phyloP scores from a whole-genome alignment of 31 red algal species.

The Bonnemaisonia californica region DNA sequence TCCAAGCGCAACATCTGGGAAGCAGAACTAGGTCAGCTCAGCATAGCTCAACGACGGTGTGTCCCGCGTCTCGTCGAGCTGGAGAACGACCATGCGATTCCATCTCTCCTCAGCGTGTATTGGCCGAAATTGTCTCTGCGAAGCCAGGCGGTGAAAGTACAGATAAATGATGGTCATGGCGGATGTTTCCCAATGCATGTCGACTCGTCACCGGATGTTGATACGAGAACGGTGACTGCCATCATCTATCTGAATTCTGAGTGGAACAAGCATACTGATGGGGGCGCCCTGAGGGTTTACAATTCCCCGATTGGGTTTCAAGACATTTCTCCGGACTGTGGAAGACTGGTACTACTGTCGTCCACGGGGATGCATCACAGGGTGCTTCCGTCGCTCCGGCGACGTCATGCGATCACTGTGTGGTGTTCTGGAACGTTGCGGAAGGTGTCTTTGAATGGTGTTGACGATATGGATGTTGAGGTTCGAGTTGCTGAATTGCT shows the following conservation, averaged over 20 bases:
- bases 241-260: constrained; percentile 36
- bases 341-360: constrained; percentile 23
- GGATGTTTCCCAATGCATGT: constrained; percentile 40
- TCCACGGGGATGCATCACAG: constrained; percentile 30
- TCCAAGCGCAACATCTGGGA: constrained; percentile 33
- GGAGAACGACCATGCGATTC: background rate
- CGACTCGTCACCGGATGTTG: constrained; percentile 15
- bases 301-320: background rate
- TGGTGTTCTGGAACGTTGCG: constrained; percentile 24
- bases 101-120: constrained; percentile 1
- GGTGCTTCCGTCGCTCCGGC: constrained; percentile 14
- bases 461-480: background rate
- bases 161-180: constrained; percentile 5
- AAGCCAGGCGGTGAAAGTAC: constrained; percentile 30
- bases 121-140: constrained; percentile 4
- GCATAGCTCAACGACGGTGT: background rate
- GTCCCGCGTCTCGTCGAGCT: constrained; percentile 23
- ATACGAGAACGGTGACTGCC: constrained; percentile 24
- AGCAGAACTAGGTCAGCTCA: constrained; percentile 17
- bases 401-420: constrained; percentile 20
- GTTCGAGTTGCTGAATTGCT: background rate
- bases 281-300: constrained; percentile 23
- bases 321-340: constrained; percentile 12
- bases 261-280: constrained; percentile 3
- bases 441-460: background rate